Base-by-base conservation (phyloP, 768 basidiomycete species). In the Rhodotorula paludigena region DNA sequence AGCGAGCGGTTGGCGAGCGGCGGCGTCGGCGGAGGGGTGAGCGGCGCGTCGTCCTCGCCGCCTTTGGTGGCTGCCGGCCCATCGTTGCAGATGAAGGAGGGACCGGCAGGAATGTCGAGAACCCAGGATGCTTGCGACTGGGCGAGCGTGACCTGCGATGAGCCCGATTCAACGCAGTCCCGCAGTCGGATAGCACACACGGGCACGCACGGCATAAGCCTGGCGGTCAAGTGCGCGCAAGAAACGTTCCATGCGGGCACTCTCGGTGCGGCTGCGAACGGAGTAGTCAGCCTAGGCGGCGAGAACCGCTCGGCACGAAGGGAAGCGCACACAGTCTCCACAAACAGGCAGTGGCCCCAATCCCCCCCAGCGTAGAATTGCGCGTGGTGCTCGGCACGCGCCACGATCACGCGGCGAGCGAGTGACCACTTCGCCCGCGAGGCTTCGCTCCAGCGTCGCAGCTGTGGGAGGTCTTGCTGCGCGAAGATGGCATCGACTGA, bases 331-430 rank as follows among this genome's bases (percentile, higher is more conserved):
- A 72, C 41, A 1, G 57, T 65, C 39, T 62, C 56, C 5, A 72
- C 61, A 15, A 68, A 72, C 11, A 57, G 56, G 16, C 44, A 47
- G 28, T 72, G 71, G 0, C 66, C 66, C 63, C 66, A 68, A 28
- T 72, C 71, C 1, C 71, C 71, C 3, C 71, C 71, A 0, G 60
- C 57, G 33, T 71, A 71, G 54, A 71, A 71, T 47, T 68, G 66
- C 41, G 59, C 63, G 16, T 72, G 71, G 32, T 72, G 71, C 57
- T 72, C 71, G 1, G 60, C 67, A 11, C 71, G 44, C 0, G 66
- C 63, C 11, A 60, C 53, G 38, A 72, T 56, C 28, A 72, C 71
- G 5, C 71, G 41, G 30, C 48, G 12, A 1, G 64, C 59, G 15
- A 72, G 33, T 1, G 53, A 48, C 66, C 66, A 68, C 41, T 68